Evolutionary conservation across 2,329 filamentous ascomycete genomes (phyloP), one percentile per base, ranked within the genome.

Genomic region (Diaporthe batatas): DNA sequence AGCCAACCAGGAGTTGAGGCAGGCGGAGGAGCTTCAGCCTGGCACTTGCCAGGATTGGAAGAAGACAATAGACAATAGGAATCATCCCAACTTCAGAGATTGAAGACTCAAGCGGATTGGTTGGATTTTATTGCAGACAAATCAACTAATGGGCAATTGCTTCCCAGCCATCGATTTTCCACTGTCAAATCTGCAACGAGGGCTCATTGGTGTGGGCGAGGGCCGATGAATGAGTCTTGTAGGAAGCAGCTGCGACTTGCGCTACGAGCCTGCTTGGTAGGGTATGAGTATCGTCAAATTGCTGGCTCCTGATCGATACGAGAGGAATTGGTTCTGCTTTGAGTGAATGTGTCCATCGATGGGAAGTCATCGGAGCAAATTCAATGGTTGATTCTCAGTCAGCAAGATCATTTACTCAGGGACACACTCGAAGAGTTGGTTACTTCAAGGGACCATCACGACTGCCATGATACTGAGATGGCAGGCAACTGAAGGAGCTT

Each of bases 1-100:
- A 53, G 47, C 62, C 62, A 67, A 67, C 62, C 47, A 53, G 44
- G 34, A 16, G 21, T 34, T 47, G 32, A 39, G 62, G 62, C 12
- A 67, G 62, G 62, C 4, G n/a, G 39, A 7, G 5, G 47, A 12
- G 12, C 32, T 36, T 47, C n/a, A 53, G 32, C n/a, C 62, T 39
- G 62, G 14, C 44, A 53, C 62, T 67, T 67, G 14, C 62, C 47
- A 53, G 6, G 36, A 25, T 67, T 8, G 39, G 8, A 8, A 39
- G 53, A 18, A 29, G 36, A 23, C 18, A 53, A 51, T 21, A 25
- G 62, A 39, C n/a, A 67, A 67, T 53, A 44, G 47, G 21, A 21
- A 39, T 12, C 32, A 53, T 36, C 62, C 36, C 32, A 39, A 12
- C 12, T 47, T 6, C 7, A 23, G 21, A 39, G 21, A 11, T 29